Base-by-base conservation (phyloP, 345 rosid genomes). In the Salix caprea region DNA sequence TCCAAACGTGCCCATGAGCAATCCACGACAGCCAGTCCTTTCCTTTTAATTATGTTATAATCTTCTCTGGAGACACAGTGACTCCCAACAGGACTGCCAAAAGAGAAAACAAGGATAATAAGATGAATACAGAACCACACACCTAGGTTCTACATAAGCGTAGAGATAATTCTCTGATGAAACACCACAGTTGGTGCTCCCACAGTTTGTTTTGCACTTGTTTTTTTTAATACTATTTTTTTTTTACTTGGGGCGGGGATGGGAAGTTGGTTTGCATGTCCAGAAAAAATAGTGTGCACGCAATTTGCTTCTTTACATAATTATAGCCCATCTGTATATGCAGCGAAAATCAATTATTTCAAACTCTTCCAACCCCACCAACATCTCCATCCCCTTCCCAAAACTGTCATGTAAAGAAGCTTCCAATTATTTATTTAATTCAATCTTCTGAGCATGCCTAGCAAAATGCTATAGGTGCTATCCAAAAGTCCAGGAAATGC, bases 1-100 rank as follows among this genome's bases (percentile, higher is more conserved):
- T 73, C 90, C 80, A 96, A 77, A 69, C 98, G 95, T 26, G 97
- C 95, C 99, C 97, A 96, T 32, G 99, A 96, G 81, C 99, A 96
- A 85, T 96, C 99, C 71, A 96, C 98, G 36, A 96, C 99, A 50
- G 97, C 98, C 85, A 96, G 83, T 52, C 99, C 98, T 87, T 81
- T 94, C 76, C 92, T 87, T 82, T 90, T 84, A 67, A 93, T 88
- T 79, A 92, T 83, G 88, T 80, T 66, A 65, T 85, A 83, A 80
- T 96, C 99, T 87, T 94, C 98, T 84, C 81, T 92, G 56, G 98
- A 94, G 76, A 94, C 89, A 75, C 98, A 92, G 60, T 87, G 93
- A 77, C 73, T 89, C 74, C 99, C 98, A 62, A 92, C 97, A 67
- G 99, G 97, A 83, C 99, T 96, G 90, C 81, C 82, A 66, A 75